Base-by-base conservation (phyloP, 768 basidiomycete species). In the Auriscalpium vulgare region DNA sequence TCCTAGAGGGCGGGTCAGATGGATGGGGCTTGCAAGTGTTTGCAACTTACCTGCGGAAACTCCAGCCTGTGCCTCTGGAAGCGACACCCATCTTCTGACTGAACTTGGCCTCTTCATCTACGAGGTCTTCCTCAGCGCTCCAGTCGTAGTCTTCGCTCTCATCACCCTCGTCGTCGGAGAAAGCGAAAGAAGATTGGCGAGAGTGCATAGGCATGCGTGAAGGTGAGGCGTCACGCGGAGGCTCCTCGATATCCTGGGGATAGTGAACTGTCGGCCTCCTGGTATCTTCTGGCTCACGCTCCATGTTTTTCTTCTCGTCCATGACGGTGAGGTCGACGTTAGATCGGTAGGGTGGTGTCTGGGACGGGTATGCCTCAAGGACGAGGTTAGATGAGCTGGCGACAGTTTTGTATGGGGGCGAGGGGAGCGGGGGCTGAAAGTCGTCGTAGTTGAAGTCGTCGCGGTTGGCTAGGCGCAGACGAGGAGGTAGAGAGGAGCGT, bases 81-180 rank as follows among this genome's bases (percentile, higher is more conserved):
- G 71, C 72, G 6, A 72, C 66, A 23, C 85, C 85, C 73, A 85
- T 83, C 57, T 77, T 70, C 56, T 82, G 70, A 65, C 78, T 79
- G 50, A 83, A 87, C 64, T 82, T 84, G 46, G 81, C 80, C 59
- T 85, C 84, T 63, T 86, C 77, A 58, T 89, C 83, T 0, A 76
- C 79, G 16, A 91, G 72, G 63, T 91, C 87, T 54, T 88, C 88
- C 59, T 91, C 89, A 16, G 75, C 84, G 40, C 83, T 84, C 88
- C 88, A 89, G 65, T 91, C 84, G 56, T 83, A 88, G n/a, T 80
- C 76, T 1, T 77, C 70, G 0, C 68, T 74, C 0, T 78, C 76
- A 10, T 79, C 79, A 19, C 85, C 83, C 0, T 78, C 77, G 10
- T 84, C 85, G 50, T 86, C 84, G 4, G 78, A 80, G 43, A 69